phyloP scores from a whole-genome alignment of 2,329 filamentous ascomycete genomes.

The Diaporthe aspalathi region DNA sequence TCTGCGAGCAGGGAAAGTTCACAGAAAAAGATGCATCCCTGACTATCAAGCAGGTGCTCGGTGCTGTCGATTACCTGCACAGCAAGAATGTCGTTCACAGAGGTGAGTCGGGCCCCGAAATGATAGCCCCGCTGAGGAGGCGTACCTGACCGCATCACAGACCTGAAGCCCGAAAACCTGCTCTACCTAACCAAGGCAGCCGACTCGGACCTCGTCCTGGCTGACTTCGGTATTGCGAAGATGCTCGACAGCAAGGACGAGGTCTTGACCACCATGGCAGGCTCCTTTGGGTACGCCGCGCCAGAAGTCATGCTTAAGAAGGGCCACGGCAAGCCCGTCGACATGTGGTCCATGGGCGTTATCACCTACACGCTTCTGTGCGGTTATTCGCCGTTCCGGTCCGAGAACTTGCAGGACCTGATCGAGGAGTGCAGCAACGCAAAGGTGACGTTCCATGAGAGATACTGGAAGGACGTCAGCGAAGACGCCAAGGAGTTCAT shows the following conservation, averaged over 20 bases:
- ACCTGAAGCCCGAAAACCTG: conserved; percentile 97
- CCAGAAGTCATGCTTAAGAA: conserved; percentile 98
- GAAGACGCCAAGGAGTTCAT: conserved; percentile 97
- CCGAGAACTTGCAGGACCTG: conserved; percentile 90
- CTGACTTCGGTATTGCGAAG: conserved; percentile 98
- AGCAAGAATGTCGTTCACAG: conserved; percentile 94
- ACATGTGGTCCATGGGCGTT: conserved; percentile 99
- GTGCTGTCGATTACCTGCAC: conserved; percentile 94
- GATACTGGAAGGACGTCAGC: conserved; percentile 98
- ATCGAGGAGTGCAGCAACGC: conserved; percentile 92
- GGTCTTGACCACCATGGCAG: conserved; percentile 97
- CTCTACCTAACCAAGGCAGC: conserved; percentile 85
- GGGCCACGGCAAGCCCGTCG: conserved; percentile 96
- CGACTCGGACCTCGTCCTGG: conserved; percentile 88
- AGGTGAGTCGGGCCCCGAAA: conserved; percentile 63
- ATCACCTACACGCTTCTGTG: conserved; percentile 99
- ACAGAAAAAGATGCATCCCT: conserved; percentile 98
- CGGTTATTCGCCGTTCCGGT: conserved; percentile 97
- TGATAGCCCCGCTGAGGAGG: background rate
- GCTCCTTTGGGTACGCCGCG: conserved; percentile 96
- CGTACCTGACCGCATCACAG: conserved; percentile 57
- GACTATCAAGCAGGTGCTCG: conserved; percentile 93
- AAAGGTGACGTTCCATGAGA: conserved; percentile 92
- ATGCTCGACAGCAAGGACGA: conserved; percentile 93
- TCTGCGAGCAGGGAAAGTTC: conserved; percentile 97